These are phyloP conservation scores for Fraxinus quadrangulata DNA, from an alignment of 257 asterid genomes.

Conservation along the genomic window DNA sequence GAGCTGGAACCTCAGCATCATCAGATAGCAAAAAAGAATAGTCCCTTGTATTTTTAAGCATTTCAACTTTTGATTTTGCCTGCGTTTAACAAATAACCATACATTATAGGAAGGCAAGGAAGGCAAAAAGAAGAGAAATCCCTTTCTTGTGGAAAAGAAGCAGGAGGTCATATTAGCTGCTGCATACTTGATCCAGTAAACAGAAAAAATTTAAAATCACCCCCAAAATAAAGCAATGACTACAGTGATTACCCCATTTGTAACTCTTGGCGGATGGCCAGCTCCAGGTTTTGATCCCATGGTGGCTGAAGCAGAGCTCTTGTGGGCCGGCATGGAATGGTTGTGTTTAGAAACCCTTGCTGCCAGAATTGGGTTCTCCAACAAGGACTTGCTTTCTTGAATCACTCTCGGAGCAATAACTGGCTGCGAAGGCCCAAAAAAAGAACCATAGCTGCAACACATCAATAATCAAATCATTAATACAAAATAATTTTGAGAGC, in stretches of 20 bases:
- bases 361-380: constrained; percentile 83
- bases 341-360: constrained; percentile 50
- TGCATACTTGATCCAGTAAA: background rate
- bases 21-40: constrained; percentile 65
- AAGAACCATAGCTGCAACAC: constrained; percentile 80
- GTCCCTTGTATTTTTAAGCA: constrained; percentile 79
- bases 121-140: background rate
- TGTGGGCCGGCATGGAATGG: constrained; percentile 48
- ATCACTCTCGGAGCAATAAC: constrained; percentile 91
- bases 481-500: background rate
- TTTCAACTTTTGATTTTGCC: constrained; percentile 65
- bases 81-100: constrained; percentile 32
- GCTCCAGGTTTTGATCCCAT: constrained; percentile 45
- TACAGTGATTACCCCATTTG: constrained; percentile 55
- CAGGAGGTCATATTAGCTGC: background rate
- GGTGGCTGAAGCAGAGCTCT: constrained; percentile 47
- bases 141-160: background rate
- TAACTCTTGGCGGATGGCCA: constrained; percentile 42
- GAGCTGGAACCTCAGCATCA: constrained; percentile 40
- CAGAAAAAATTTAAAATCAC: background rate
- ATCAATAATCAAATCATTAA: constrained; percentile 47
- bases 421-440: constrained; percentile 96
- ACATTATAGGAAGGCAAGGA: constrained; percentile 19
- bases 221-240: background rate
- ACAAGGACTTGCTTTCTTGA: constrained; percentile 88